phyloP scores from a whole-genome alignment of 2,329 filamentous ascomycete genomes.

The Phaeosphaeria sp. region DNA sequence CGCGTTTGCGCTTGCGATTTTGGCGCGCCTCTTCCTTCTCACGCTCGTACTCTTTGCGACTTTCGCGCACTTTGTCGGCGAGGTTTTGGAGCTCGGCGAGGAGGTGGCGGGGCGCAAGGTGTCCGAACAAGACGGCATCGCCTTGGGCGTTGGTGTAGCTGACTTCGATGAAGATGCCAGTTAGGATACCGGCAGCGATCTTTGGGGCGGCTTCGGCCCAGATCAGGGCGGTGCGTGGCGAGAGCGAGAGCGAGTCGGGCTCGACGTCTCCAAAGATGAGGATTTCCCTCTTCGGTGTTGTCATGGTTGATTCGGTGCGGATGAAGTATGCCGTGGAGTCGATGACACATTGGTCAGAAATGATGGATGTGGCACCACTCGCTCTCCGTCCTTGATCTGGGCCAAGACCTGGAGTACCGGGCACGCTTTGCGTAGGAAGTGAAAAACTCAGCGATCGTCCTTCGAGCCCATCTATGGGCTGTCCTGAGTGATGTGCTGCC shows the following conservation, averaged over 20 bases:
- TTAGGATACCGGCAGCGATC: slow-evolving; percentile 73
- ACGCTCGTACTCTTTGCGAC: slow-evolving; percentile 44
- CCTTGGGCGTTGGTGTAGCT: slow-evolving; percentile 84
- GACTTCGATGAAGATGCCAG: slow-evolving; percentile 92
- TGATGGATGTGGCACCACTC: slow-evolving; percentile 17
- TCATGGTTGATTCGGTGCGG: slow-evolving; percentile 64
- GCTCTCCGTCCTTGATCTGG: slow-evolving; percentile 26
- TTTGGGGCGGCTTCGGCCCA: slow-evolving; percentile 92
- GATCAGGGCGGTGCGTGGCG: slow-evolving; percentile 78
- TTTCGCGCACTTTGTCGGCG: slow-evolving; percentile 71
- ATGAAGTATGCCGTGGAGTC: slow-evolving; percentile 96
- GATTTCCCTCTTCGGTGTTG: slow-evolving; percentile 64
- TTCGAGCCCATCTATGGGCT: slow-evolving; percentile 27
- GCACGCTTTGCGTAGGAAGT: slow-evolving; percentile 38
- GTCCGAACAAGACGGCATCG: slow-evolving; percentile 82
- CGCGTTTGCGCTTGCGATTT: slow-evolving; percentile 70
- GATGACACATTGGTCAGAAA: slow-evolving; percentile 66
- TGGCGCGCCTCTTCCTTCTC: slow-evolving; percentile 45
- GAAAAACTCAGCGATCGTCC: slow-evolving; percentile 45
- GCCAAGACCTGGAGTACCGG: slow-evolving; percentile 43
- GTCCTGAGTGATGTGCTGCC: slow-evolving; percentile 26
- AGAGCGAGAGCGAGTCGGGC: slow-evolving; percentile 82
- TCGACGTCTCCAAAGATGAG: slow-evolving; percentile 97
- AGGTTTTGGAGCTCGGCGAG: slow-evolving; percentile 78
- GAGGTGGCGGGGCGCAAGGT: slow-evolving; percentile 83